Conservation (phyloP, 805 yeast genomes). For the Yarrowia sp. region DNA sequence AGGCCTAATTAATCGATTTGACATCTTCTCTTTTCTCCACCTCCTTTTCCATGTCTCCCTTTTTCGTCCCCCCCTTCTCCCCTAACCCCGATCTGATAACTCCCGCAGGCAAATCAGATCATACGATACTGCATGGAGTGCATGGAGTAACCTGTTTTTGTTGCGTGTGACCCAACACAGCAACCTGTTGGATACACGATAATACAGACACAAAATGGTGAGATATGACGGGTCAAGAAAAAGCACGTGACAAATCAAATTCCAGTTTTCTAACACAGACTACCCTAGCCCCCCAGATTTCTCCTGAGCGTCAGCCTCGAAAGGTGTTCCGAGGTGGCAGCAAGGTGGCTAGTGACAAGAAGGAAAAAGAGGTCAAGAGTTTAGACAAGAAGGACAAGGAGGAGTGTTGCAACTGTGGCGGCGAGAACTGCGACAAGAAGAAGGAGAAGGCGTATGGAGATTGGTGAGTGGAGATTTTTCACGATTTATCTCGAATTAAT, state of each 20-base stretch:
- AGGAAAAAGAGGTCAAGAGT: neutral
- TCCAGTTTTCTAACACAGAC: constrained; percentile 3
- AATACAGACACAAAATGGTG: constrained; percentile 13
- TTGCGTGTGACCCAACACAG: neutral
- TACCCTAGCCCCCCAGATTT: constrained; percentile 5
- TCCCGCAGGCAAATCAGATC: constrained; percentile 25
- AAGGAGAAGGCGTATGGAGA: constrained; percentile 26
- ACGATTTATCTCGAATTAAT: neutral
- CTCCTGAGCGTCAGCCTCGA: constrained; percentile 35
- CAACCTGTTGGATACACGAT: constrained; percentile 7
- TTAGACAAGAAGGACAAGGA: constrained; percentile 2
- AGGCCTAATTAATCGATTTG: no score
- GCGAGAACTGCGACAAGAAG: constrained; percentile 39
- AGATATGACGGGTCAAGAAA: neutral
- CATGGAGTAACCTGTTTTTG: neutral
- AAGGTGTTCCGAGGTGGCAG: constrained; percentile 27
- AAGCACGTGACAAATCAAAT: neutral
- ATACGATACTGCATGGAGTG: constrained; percentile 27
- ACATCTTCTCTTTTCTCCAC: neutral
- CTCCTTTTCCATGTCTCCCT: neutral
- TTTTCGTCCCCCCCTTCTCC: neutral
- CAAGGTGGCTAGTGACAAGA: neutral
- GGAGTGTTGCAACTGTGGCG: constrained; percentile 38
- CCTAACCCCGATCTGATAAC: constrained; percentile 35
- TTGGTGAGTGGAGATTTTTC: constrained; percentile 10